These are phyloP conservation scores for Aristolochia contorta DNA, from an alignment of 164 flowering plant genomes.

Conservation along the genomic window DNA sequence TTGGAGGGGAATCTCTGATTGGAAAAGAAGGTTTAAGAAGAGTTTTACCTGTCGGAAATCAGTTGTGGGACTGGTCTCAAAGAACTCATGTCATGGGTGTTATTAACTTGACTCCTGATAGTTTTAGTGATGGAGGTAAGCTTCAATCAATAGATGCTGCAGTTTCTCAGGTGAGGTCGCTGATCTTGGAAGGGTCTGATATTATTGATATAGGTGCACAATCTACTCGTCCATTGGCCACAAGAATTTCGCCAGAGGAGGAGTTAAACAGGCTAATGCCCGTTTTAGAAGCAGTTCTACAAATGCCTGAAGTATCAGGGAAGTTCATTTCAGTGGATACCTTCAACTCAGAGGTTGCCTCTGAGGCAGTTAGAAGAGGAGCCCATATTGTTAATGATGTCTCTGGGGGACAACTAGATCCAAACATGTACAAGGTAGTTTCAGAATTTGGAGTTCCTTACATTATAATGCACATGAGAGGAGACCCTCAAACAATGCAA, in stretches of 20 bases:
- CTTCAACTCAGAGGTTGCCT: constrained; percentile 74
- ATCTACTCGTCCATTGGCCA: constrained; percentile 79
- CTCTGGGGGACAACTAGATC: constrained; percentile 69
- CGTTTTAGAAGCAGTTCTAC: constrained; percentile 52
- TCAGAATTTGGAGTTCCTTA: constrained; percentile 70
- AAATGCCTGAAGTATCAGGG: constrained; percentile 62
- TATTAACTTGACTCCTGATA: constrained; percentile 85
- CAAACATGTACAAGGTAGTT: constrained; percentile 51
- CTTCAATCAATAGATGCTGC: constrained; percentile 59
- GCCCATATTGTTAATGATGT: constrained; percentile 84
- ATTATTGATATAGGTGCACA: constrained; percentile 94
- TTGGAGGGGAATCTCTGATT: constrained; percentile 69
- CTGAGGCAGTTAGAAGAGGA: constrained; percentile 65
- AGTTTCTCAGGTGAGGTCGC: constrained; percentile 51
- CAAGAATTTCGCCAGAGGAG: constrained; percentile 56
- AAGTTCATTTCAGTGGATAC: constrained; percentile 83
- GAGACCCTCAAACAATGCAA: constrained; percentile 84
- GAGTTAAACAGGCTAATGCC: constrained; percentile 79
- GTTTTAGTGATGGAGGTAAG: constrained; percentile 93
- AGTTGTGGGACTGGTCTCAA: constrained; percentile 72
- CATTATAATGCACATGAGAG: constrained; percentile 83
- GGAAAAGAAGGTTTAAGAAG: constrained; percentile 70
- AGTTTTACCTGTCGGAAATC: constrained; percentile 64
- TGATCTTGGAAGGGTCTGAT: constrained; percentile 81
- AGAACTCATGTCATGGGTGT: constrained; percentile 82